phyloP scores from a whole-genome alignment of 805 yeast genomes.

The Kazachstania taianensis region DNA sequence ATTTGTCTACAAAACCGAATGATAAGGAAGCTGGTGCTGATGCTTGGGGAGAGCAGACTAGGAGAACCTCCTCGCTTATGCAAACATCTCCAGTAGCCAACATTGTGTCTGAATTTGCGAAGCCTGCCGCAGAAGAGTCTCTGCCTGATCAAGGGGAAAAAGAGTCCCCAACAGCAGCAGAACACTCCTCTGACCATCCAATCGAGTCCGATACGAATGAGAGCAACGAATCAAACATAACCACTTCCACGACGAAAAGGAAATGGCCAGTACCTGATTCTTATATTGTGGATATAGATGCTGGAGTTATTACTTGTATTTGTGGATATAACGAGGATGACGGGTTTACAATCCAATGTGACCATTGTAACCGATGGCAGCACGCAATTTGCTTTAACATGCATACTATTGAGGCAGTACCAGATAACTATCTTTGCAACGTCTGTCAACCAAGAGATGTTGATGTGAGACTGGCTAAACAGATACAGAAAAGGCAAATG shows the following conservation, averaged over 20 bases:
- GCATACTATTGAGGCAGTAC: slow-evolving; percentile 58
- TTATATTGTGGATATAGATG: slow-evolving; percentile 66
- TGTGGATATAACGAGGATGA: slow-evolving; percentile 84
- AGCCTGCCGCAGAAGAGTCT: no score
- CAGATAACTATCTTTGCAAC: slow-evolving; percentile 75
- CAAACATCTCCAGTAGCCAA: background rate
- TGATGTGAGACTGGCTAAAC: slow-evolving; percentile 36
- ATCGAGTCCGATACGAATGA: no score
- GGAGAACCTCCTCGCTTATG: no score
- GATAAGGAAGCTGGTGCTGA: background rate
- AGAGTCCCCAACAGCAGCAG: background rate
- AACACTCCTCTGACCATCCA: no score
- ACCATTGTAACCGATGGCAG: slow-evolving; percentile 86
- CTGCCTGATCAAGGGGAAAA: no score
- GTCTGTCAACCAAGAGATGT: slow-evolving; percentile 51
- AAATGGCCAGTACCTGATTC: slow-evolving; percentile 29
- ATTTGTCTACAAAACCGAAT: background rate
- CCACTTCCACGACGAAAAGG: background rate
- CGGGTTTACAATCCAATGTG: slow-evolving; percentile 93
- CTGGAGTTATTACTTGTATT: slow-evolving; percentile 81
- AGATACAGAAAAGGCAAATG: slow-evolving; percentile 26
- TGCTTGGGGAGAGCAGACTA: background rate
- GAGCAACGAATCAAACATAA: background rate
- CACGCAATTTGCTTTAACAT: slow-evolving; percentile 88
- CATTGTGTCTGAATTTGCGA: background rate